Base-by-base conservation (phyloP, 2,329 filamentous ascomycete species). In the Penicillium sp. region DNA sequence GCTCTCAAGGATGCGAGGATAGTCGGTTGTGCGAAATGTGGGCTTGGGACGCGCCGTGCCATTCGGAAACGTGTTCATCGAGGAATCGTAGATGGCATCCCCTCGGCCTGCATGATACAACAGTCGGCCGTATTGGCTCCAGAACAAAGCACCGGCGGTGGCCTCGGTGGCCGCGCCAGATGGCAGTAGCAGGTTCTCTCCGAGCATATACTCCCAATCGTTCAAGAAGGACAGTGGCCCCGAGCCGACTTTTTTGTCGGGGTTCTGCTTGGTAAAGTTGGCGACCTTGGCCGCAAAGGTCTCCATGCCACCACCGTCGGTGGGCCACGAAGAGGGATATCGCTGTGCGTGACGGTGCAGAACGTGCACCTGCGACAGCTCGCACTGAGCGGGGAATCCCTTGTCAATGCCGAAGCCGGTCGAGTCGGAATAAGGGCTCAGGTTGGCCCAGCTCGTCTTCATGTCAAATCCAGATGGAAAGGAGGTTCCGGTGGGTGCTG, bases 321-420 rank as follows among this genome's bases (percentile, higher is more conserved):
- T 73, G 22, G 66, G 66, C 55, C 65, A 69, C 14, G 68, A 45
- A 2, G 73, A 78, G 4, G 78, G 78, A 44, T 81, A 82, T 27
- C 81, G 73, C 54, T 82, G 71, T 0, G 78, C 76, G 62, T 83
- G 81, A 22, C 81, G 74, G 61, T 82, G 80, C 6, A 84, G 71
- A 3, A 74, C 68, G 57, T 81, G 79, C 1, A 71, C 78, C 61
- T 81, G 79, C 49, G 79, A 76, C 49, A 83, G 66, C 62, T 81
- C 79, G 64, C 81, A 83, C 18, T 77, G 78, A 39, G 73, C 67
- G 2, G 81, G 81, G 13, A 82, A 74, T 16, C 79, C 79, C 10
- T 61, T 61, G 8, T 61, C 44, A 4, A 63, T 24, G 4, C 48
- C 46, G 44, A 69, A 68, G 10, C 56, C 51, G 0, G 28, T 11